Conservation (phyloP, 371 early-diverging fungal genomes). For the Cladochytrium tenue region DNA sequence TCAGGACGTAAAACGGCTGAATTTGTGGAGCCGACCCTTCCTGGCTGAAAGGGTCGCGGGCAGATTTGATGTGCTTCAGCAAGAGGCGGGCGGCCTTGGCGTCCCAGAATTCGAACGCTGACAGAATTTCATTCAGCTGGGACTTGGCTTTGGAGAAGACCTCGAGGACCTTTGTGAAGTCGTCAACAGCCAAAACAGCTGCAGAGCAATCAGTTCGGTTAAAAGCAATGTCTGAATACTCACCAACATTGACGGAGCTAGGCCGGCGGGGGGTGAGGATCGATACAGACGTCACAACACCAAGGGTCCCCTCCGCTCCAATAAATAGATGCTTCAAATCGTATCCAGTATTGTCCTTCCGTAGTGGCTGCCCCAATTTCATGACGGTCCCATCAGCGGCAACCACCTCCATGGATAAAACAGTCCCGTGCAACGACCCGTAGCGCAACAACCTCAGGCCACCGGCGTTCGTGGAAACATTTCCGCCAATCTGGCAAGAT, state of each 20-base stretch:
- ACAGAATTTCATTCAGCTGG: slow-evolving; percentile 89
- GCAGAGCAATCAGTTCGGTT: too few species aligned
- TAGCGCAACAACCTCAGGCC: slow-evolving; percentile 88
- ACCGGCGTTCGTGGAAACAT: slow-evolving; percentile 94
- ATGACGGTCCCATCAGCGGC: slow-evolving; percentile 87
- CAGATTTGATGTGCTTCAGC: slow-evolving; percentile 55
- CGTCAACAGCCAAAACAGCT: slow-evolving; percentile 76
- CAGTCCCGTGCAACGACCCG: slow-evolving; percentile 88
- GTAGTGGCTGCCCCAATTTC: slow-evolving; percentile 79
- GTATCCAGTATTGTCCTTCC: slow-evolving; percentile 70
- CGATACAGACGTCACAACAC: slow-evolving; percentile 86
- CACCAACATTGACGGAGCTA: slow-evolving; percentile 45
- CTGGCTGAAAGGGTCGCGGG: slow-evolving; percentile 57
- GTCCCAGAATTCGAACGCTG: slow-evolving; percentile 98
- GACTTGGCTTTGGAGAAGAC: slow-evolving; percentile 74
- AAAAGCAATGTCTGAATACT: slow-evolving; percentile 6
- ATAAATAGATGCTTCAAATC: slow-evolving; percentile 94
- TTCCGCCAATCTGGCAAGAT: slow-evolving; percentile 91
- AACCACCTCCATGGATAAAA: slow-evolving; percentile 70
- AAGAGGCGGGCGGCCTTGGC: slow-evolving; percentile 67
- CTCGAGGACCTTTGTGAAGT: slow-evolving; percentile 75
- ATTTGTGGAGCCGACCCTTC: slow-evolving; percentile 28
- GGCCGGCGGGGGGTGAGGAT: slow-evolving; percentile 73
- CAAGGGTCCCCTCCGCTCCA: slow-evolving; percentile 94
- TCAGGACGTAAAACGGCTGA: slow-evolving; percentile 84